Evolutionary conservation across 1,284 basidiomycete genomes (phyloP).

Genomic region (Trametes sp.): DNA sequence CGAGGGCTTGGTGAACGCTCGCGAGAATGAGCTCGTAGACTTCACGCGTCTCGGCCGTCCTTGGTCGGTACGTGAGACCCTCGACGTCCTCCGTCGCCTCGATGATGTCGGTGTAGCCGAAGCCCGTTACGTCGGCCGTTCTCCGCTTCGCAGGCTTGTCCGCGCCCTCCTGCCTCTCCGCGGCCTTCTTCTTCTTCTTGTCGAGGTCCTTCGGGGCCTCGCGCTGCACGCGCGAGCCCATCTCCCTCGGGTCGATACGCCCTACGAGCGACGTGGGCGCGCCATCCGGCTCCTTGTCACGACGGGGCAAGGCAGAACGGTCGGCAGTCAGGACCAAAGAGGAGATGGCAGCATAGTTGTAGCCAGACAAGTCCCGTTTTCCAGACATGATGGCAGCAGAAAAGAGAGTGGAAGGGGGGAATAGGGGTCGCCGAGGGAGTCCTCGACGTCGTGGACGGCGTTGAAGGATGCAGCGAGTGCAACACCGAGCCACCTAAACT

Average conservation of each 20-base stretch:
- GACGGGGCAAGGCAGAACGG: slow-evolving; percentile 75
- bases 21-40: slow-evolving; percentile 95
- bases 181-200: slow-evolving; percentile 91
- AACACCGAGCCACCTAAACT: slow-evolving; percentile 12
- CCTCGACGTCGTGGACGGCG: slow-evolving; percentile 27
- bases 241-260: slow-evolving; percentile 89
- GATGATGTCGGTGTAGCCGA: slow-evolving; percentile 88
- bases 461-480: slow-evolving; percentile 8
- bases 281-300: slow-evolving; percentile 95
- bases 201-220: slow-evolving; percentile 92
- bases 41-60: slow-evolving; percentile 93
- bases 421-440: slow-evolving; percentile 14
- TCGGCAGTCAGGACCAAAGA: slow-evolving; percentile 88
- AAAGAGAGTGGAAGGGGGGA: slow-evolving; percentile 5
- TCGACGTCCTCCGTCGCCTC: slow-evolving; percentile 95
- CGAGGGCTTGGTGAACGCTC: slow-evolving; percentile 83
- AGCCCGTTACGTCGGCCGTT: slow-evolving; percentile 60
- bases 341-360: slow-evolving; percentile 92
- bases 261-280: slow-evolving; percentile 94
- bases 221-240: slow-evolving; percentile 91
- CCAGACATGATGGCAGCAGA: slow-evolving; percentile 43
- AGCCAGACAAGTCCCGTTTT: slow-evolving; percentile 82
- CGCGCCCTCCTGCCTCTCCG: slow-evolving; percentile 59
- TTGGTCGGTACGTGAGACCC: slow-evolving; percentile 90
- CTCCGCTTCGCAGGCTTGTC: slow-evolving; percentile 66